Base-by-base conservation (phyloP, 2,329 filamentous ascomycete genomes). In the Fusarium nelsonii region DNA sequence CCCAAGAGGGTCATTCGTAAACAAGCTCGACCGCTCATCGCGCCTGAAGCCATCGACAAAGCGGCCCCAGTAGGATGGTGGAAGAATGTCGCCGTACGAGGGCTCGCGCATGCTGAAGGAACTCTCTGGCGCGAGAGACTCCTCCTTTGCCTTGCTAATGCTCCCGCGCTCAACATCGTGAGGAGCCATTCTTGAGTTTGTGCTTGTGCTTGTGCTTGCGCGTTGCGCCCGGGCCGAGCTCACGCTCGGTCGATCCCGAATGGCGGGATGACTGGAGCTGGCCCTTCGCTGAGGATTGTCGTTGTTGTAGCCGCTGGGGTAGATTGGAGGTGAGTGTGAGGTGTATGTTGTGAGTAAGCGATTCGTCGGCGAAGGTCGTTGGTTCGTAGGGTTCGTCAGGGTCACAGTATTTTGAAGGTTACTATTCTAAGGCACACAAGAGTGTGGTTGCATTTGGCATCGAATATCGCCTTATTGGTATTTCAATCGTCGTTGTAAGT, bases 41-140 rank as follows among this genome's bases (percentile, higher is more conserved):
- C 88, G 85, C 71, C 85, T 86, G 81, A 92, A 91, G 77, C 86
- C 85, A 78, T 91, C 86, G 71, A 89, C 68, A 73, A 88, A 82
- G 63, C 83, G 82, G 16, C 76, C 76, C 62, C 82, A 72, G 63
- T 78, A 75, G 39, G 75, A 74, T 43, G 78, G 77, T 52, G 74
- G 68, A 30, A 68, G 63, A 20, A 73, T 68, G 10, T 82, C 79
- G 40, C 82, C 80, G 74, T 85, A 84, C 32, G 81, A 70, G 37
- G 84, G 82, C 69, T 84, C 83, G 53, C 83, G 83, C 83, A 84
- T 85, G 70, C 83, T 85, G 75, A 82, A 81, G 55, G 81, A 81
- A 76, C 83, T 85, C 57, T 84, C 84, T 39, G 80, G 82, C 20
- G 81, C 81, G 55, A 85, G 75, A 16, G 83, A 84, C 70, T 90